A percentile compares a stretch with the other conserved stretches of the same genome.
Evolutionary conservation across 148 eudicot species (phyloP).

Genomic region (Rhododendron henanense): DNA sequence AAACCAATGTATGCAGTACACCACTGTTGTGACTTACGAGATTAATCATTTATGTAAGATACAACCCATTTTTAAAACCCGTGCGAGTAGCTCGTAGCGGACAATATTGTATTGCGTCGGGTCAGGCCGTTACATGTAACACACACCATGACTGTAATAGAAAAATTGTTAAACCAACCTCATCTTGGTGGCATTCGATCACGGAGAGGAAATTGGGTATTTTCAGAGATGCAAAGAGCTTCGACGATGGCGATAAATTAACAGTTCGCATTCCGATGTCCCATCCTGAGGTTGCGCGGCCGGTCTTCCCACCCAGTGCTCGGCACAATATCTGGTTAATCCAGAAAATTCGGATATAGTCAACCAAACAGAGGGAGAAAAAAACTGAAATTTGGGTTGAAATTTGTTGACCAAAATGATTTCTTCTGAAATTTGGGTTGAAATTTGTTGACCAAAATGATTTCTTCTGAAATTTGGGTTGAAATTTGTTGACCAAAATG

Average conservation of each 20-base stretch:
- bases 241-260: conserved; percentile 43
- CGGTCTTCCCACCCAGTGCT: conserved; percentile 63
- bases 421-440: too few relatives aligned
- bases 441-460: background rate
- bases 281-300: conserved; percentile 67
- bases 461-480: background rate
- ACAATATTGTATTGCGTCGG: background rate
- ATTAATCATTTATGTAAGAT: background rate
- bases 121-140: background rate
- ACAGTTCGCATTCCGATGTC: conserved; percentile 67
- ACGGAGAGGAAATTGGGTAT: conserved; percentile 45
- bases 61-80: background rate
- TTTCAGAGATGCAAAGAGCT: conserved; percentile 33
- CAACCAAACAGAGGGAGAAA: background rate
- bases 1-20: background rate
- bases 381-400: background rate
- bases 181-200: conserved; percentile 83
- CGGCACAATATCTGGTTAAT: conserved; percentile 56
- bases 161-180: conserved; percentile 33
- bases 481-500: background rate
- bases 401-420: background rate
- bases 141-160: background rate
- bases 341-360: background rate
- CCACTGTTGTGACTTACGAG: background rate
- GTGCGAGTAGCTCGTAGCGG: background rate